Base-by-base conservation (phyloP, 192 early-diverging fungal genomes). In the Linnemannia zychae region DNA sequence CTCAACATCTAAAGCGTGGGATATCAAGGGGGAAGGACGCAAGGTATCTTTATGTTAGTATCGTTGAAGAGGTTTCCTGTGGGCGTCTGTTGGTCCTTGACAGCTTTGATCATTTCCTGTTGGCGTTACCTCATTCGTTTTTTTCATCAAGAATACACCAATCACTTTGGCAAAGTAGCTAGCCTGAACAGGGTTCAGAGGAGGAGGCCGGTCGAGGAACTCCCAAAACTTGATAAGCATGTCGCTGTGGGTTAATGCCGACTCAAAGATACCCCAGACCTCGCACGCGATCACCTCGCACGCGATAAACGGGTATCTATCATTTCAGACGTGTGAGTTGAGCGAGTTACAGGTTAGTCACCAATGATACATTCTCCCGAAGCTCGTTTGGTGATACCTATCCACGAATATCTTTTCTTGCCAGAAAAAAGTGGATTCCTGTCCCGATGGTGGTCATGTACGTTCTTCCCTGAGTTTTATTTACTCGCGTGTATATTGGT, bases 81-180 rank as follows among this genome's bases (percentile, higher is more conserved):
- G 57, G 40, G 57, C 57, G 57, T 63, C 57, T 24, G 28, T 31
- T 15, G 9, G 1, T 49, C 16, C 0, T 63, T 69, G 37, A 0
- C 37, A 20, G 67, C 34, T 9, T 22, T 48, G 15, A 37, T 63
- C 28, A 12, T 12, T 31, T 63, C 28, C 13, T 31, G 28, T 63
- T 31, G 57, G 28, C 28, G 57, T 68, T 87, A 97, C 95, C 82
- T 97, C 95, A 70, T 90, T 91, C 36, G 96, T 96, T 82, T 98
- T 97, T 89, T 97, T 97, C 85, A 95, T 91, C 78, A 99, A 85
- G 37, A 98, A 91, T 7, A 96, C 93, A 37, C 91, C 92, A 89
- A 97, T 97, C 28, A 98, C 95, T 89, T 98, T 98, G 77, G 90
- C 91, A 87, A 98, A 99, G 87, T 97, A 96, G 60, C 93, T 95